phyloP scores from a whole-genome alignment of 805 yeast species.

The Metschnikowia hibisci region DNA sequence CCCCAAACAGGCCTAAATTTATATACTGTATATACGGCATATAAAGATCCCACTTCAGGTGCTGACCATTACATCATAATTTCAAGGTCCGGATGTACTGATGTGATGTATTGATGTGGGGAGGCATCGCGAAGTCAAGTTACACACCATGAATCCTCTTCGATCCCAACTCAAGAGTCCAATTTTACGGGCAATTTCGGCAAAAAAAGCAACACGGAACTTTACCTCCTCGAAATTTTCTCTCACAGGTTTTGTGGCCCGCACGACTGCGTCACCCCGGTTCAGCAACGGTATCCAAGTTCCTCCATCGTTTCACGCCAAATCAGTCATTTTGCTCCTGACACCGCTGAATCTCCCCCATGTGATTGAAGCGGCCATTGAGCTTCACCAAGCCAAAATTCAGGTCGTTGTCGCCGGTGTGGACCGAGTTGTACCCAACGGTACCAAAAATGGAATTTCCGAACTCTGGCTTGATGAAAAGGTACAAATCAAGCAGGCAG shows the following conservation, averaged over 20 bases:
- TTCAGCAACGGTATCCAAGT: not conserved
- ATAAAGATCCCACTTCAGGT: no score
- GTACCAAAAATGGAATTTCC: slow-evolving; percentile 32
- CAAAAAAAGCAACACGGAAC: not conserved
- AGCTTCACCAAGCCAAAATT: slow-evolving; percentile 21
- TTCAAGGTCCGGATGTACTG: no score
- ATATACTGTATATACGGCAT: no score
- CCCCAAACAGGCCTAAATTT: no score
- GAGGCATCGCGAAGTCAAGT: not conserved
- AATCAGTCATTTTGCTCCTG: slow-evolving; percentile 31
- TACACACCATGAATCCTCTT: not conserved
- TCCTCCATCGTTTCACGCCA: slow-evolving; percentile 19
- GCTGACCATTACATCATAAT: no score
- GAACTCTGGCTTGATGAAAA: slow-evolving; percentile 37
- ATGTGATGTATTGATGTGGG: no score
- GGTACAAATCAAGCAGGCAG: slow-evolving; percentile 18
- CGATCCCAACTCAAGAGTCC: not conserved
- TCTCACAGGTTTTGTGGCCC: slow-evolving; percentile 12
- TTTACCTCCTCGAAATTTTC: slow-evolving; percentile 9
- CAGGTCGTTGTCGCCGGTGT: slow-evolving; percentile 42
- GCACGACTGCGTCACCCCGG: slow-evolving; percentile 15
- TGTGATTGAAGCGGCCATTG: slow-evolving; percentile 30
- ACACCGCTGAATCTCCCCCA: slow-evolving; percentile 33
- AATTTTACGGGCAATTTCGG: not conserved
- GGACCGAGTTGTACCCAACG: slow-evolving; percentile 33